These are phyloP conservation scores for Penicillium atrosanguineum DNA, from an alignment of 495 filamentous ascomycete genomes.

Conservation along the genomic window DNA sequence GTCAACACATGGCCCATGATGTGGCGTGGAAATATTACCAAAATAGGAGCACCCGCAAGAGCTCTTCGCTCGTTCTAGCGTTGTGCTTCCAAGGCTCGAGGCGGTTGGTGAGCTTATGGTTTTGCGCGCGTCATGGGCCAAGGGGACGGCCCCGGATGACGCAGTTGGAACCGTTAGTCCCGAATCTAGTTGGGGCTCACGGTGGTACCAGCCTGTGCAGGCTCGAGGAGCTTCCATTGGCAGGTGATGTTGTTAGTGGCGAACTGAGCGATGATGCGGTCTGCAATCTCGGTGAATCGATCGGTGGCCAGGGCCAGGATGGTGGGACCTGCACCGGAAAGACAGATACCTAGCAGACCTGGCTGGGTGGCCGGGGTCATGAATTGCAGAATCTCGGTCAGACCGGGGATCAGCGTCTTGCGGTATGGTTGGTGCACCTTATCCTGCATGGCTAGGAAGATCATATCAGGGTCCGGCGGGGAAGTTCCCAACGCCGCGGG, in stretches of 20 bases:
- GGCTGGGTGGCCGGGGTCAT: conserved; percentile 82
- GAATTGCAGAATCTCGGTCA: conserved; percentile 83
- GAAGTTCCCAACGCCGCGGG: conserved; percentile 80
- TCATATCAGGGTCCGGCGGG: conserved; percentile 88
- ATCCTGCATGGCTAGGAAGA: conserved; percentile 96
- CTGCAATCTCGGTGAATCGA: conserved; percentile 81
- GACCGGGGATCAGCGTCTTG: conserved; percentile 79
- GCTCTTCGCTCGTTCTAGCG: background rate
- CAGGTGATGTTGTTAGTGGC: conserved; percentile 67
- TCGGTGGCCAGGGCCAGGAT: conserved; percentile 88
- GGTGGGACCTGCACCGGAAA: conserved; percentile 91
- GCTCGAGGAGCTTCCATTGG: conserved; percentile 83
- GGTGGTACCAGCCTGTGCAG: conserved; percentile 77
- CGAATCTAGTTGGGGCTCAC: conserved; percentile 40
- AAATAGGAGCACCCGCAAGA: background rate
- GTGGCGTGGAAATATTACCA: background rate
- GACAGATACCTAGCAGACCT: conserved; percentile 85
- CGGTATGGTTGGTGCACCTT: conserved; percentile 95
- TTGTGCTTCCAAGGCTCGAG: background rate
- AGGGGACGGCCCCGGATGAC: background rate
- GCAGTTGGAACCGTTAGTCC: background rate
- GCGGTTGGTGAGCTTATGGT: conserved; percentile 1
- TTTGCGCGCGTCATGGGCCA: background rate
- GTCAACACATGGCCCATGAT: conserved; percentile 1
- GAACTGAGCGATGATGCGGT: conserved; percentile 69